phyloP scores from a whole-genome alignment of 2,329 filamentous ascomycete genomes.

The Aspergillus felis region DNA sequence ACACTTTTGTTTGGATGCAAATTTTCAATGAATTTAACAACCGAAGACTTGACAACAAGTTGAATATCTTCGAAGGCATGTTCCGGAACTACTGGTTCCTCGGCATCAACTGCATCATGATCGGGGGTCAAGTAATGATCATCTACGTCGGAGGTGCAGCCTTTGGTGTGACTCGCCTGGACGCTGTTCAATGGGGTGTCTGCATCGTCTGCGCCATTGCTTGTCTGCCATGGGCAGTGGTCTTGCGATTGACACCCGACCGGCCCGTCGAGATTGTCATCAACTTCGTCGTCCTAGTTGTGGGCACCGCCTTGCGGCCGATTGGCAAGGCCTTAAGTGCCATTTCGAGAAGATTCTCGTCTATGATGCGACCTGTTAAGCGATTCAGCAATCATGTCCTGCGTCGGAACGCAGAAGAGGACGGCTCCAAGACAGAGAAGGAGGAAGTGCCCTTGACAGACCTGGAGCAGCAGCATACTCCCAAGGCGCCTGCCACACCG shows the following conservation, averaged over 20 bases:
- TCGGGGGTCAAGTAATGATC: slow-evolving; percentile 84
- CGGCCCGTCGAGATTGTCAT: slow-evolving; percentile 45
- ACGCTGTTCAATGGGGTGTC: slow-evolving; percentile 77
- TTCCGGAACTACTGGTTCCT: slow-evolving; percentile 85
- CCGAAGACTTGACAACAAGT: slow-evolving; percentile 85
- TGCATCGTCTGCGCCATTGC: slow-evolving; percentile 77
- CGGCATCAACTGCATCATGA: slow-evolving; percentile 78
- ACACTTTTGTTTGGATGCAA: slow-evolving; percentile 99
- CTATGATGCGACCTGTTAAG: slow-evolving; percentile 19
- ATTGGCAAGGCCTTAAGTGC: slow-evolving; percentile 27
- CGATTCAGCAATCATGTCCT: slow-evolving; percentile 17
- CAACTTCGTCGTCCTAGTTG: slow-evolving; percentile 49
- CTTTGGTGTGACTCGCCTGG: slow-evolving; percentile 70
- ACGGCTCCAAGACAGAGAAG: slow-evolving; percentile 11
- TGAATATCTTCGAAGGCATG: slow-evolving; percentile 93
- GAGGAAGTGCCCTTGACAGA: slow-evolving; percentile 12
- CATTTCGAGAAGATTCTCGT: slow-evolving; percentile 23
- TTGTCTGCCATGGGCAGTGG: slow-evolving; percentile 78
- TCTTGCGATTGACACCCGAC: slow-evolving; percentile 81
- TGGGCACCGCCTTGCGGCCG: slow-evolving; percentile 50
- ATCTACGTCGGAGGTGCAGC: slow-evolving; percentile 79
- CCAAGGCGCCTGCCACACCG: slow-evolving; percentile 19
- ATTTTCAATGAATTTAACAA: slow-evolving; percentile 99
- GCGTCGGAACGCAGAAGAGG: neutral
- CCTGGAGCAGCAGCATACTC: slow-evolving; percentile 8